Conservation (phyloP, 2,329 filamentous ascomycete species). For the Colletotrichum musae region DNA sequence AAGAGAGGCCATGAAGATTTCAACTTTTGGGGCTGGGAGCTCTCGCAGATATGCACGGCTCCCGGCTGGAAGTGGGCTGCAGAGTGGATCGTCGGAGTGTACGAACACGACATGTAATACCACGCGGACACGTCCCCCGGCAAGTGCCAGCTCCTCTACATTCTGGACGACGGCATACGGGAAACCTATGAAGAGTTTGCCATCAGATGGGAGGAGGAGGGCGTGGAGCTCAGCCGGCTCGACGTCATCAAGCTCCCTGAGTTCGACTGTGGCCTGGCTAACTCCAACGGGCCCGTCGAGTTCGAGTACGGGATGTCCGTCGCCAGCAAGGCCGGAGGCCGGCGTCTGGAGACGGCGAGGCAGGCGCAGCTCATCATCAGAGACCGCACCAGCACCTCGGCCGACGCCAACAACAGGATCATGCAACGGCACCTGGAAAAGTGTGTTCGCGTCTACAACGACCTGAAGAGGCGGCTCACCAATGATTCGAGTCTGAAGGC, state of each 20-base stretch:
- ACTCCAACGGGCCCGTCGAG: not conserved
- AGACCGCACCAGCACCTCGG: not conserved
- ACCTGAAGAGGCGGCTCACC: not conserved
- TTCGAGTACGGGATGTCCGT: not conserved
- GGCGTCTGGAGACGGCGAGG: conserved; percentile 1
- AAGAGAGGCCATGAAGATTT: no score
- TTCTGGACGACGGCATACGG: conserved; percentile 1
- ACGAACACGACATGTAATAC: not conserved
- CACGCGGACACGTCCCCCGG: not conserved
- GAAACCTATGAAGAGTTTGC: not conserved
- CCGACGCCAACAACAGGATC: not conserved
- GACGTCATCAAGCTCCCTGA: not conserved
- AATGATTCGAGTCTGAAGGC: not conserved
- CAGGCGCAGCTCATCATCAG: not conserved
- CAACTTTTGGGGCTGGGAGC: not conserved
- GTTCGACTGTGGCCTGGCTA: not conserved
- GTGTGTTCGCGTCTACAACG: conserved; percentile 11
- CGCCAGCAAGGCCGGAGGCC: not conserved
- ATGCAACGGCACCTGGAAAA: not conserved
- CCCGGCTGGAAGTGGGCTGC: not conserved
- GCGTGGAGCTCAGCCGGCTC: no score
- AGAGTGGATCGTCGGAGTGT: no score
- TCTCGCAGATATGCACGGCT: not conserved
- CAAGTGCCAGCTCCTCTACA: not conserved
- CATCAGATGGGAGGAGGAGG: no score